A percentile compares a stretch with the other conserved stretches of the same genome.
phyloP scores from a whole-genome alignment of 768 basidiomycete genomes.

The Leccinellum rugosiceps region DNA sequence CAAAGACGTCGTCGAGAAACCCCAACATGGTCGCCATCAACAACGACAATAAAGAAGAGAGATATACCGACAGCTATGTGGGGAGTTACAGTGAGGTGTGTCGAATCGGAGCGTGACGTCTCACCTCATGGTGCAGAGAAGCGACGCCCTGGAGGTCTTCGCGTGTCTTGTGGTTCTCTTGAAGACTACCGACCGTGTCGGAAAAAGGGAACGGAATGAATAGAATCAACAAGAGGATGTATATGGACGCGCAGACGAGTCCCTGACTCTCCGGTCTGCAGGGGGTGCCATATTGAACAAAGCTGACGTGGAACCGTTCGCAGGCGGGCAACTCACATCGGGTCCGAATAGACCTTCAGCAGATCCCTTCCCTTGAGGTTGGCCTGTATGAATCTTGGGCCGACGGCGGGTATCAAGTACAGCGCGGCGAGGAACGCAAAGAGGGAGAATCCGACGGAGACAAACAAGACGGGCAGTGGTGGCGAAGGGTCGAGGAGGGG shows the following conservation, averaged over 20 bases:
- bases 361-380: constrained; percentile 85
- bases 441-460: constrained; percentile 79
- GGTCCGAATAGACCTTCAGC: constrained; percentile 73
- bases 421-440: constrained; percentile 76
- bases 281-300: background rate
- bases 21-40: constrained; percentile 92
- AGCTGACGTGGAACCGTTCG: background rate
- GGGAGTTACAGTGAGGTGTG: background rate
- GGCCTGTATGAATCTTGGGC: constrained; percentile 74
- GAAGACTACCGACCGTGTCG: constrained; percentile 52
- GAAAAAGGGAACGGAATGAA: constrained; percentile 98
- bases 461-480: constrained; percentile 68
- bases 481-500: constrained; percentile 70
- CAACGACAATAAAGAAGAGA: constrained; percentile 89
- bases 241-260: constrained; percentile 84
- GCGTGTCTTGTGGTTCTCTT: constrained; percentile 38
- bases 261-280: constrained; percentile 91
- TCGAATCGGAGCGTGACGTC: constrained; percentile 16
- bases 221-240: constrained; percentile 80
- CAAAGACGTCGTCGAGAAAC: constrained; percentile 96
- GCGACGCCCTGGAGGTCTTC: constrained; percentile 49
- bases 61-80: constrained; percentile 79
- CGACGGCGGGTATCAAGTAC: constrained; percentile 80
- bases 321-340: constrained; percentile 49
- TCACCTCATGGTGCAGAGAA: constrained; percentile 71